These are phyloP conservation scores for Apiospora arundinis DNA, from an alignment of 2,329 filamentous ascomycete genomes.

Conservation along the genomic window DNA sequence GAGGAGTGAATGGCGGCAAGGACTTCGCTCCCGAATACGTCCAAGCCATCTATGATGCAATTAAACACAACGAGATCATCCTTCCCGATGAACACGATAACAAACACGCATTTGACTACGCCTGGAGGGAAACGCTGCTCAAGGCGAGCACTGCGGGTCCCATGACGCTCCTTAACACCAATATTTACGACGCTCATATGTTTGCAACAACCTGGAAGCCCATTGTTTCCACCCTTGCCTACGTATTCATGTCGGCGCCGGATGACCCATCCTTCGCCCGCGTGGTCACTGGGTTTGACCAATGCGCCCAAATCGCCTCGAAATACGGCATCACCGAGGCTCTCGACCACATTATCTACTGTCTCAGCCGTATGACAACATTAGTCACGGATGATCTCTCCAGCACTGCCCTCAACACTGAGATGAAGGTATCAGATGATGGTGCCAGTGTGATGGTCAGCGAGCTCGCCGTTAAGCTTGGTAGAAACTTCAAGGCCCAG, in stretches of 20 bases:
- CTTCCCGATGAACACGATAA: constrained; percentile 97
- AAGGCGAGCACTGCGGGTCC: constrained; percentile 81
- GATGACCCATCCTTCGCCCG: constrained; percentile 95
- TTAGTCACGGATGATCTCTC: constrained; percentile 77
- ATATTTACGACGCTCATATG: constrained; percentile 97
- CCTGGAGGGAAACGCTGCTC: constrained; percentile 91
- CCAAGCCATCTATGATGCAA: constrained; percentile 86
- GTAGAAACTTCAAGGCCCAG: constrained; percentile 91
- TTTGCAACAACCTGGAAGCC: constrained; percentile 96
- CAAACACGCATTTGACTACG: constrained; percentile 94
- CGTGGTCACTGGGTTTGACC: constrained; percentile 92
- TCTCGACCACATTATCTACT: constrained; percentile 91
- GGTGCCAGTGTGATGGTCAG: constrained; percentile 89
- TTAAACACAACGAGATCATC: constrained; percentile 93
- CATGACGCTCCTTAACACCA: constrained; percentile 83
- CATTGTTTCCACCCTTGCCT: constrained; percentile 91
- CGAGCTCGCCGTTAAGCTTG: constrained; percentile 94
- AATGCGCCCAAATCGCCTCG: constrained; percentile 91
- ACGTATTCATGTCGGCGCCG: constrained; percentile 98
- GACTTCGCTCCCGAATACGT: constrained; percentile 87
- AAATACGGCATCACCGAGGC: constrained; percentile 84
- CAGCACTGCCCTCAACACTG: constrained; percentile 90
- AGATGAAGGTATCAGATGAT: constrained; percentile 89
- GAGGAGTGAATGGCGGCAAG: constrained; percentile 84
- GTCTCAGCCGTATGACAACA: constrained; percentile 88